Base-by-base conservation (phyloP, 495 filamentous ascomycete genomes). In the Letharia columbiana region DNA sequence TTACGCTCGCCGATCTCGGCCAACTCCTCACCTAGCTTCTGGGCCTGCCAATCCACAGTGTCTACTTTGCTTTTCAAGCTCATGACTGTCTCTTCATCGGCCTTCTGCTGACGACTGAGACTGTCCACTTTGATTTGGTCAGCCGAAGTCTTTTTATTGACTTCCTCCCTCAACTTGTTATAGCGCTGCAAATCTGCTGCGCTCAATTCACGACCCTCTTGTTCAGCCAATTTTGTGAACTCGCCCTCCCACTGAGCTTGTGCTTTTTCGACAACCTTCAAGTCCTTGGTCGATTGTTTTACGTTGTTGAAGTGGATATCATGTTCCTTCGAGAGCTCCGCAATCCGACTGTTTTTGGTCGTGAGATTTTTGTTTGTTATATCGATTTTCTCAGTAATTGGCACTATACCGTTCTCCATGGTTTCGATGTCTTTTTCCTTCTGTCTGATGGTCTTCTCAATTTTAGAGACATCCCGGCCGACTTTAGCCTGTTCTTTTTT, bases 361-460 rank as follows among this genome's bases (percentile, higher is more conserved):
- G 86, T 83, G 37, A 90, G 80, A 59, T 91, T 88, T 58, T 82
- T 83, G 45, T 78, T 84, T 5, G 90, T 90, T 64, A 94, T 87
- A n/a, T 86, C 82, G 60, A 98, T 87, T 77, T 98, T 98, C 75
- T 96, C 92, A 52, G 95, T 88, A 63, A 96, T 86, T 0, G 94
- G 94, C 9, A 98, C 86, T 20, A 98, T 80, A 17, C 82, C 86
- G 74, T 91, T 96, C 71, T 94, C 87, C 67, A 88, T 86, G 42
- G 91, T 87, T 67, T 97, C 90, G 28, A 96, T 87, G 54, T 91
- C 92, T 76, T 89, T 95, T 75, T 96, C 90, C 73, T 92, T 93
- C 56, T 78, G 81, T 70, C 88, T 88, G 74, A 98, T 96, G 41
- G 79, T 82, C 70, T 87, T 87, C 75, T 98, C 92, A 54, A 87